Base-by-base conservation (phyloP, 2,329 filamentous ascomycete species). In the Pseudogymnoascus sp. region DNA sequence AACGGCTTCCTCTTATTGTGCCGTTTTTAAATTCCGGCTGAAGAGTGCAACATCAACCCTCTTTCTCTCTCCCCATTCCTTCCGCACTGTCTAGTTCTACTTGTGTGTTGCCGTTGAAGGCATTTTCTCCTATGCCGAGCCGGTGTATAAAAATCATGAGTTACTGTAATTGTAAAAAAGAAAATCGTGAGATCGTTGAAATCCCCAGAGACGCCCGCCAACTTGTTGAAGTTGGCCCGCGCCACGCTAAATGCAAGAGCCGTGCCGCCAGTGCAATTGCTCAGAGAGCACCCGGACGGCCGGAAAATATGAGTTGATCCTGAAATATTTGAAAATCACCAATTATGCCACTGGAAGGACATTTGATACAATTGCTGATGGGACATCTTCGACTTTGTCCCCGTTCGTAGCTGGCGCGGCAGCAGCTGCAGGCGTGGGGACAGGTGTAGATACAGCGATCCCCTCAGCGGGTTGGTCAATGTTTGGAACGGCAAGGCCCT, bases 401-500 rank as follows among this genome's bases (percentile, higher is more conserved):
- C 60, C 64, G 52, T 64, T 63, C 23, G 35, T 57, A 15, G 63
- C 58, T 18, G 60, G 28, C 10, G 19, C 39, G 0, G 23, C n/a
- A 48, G 21, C 21, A 18, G 9, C 62, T 61, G 26, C 64, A 66
- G 18, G 57, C 58, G 18, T 61, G 30, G 33, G 37, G 30, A 4
- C 10, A 34, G 21, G 12, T 41, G 19, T 13, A 21, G 48, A 48
- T n/a, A 41, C 28, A 26, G 26, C 19, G 5, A 58, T 61, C 13
- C 19, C 41, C 35, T 70, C 65, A 41, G 70, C 68, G 33, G 65
- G 63, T 61, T 76, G 73, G 63, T 89, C 81, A 57, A 91, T 75
- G 63, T 85, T 81, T 48, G 82, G 75, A n/a, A 89, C 83, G 62
- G 81, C 72, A 3, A 99, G 79, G 21, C 84, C 90, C 13, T 92